Percentiles rank a stretch among this genome's conserved stretches.
These are phyloP conservation scores for Pulveroboletus sp. DNA, from an alignment of 1,284 basidiomycete species.

Conservation along the genomic window DNA sequence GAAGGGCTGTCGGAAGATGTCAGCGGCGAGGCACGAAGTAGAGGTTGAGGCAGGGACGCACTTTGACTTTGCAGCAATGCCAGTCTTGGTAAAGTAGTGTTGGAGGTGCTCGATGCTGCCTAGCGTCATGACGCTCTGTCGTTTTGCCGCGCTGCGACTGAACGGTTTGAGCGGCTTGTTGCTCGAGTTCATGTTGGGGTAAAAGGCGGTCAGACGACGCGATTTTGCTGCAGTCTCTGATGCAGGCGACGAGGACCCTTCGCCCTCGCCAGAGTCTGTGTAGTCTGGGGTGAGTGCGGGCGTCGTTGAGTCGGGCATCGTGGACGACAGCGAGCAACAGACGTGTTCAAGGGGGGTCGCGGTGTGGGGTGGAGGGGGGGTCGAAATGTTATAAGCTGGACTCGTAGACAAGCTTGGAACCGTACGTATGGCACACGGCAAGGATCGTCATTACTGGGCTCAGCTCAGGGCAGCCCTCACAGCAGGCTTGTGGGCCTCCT, in stretches of 20 bases:
- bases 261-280: slow-evolving; percentile 44
- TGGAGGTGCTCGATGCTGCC: slow-evolving; percentile 87
- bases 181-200: slow-evolving; percentile 67
- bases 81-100: slow-evolving; percentile 86
- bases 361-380: slow-evolving; percentile 18
- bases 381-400: slow-evolving; percentile 4
- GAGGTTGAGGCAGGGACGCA: slow-evolving; percentile 41
- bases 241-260: slow-evolving; percentile 26
- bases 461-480: slow-evolving; percentile 69
- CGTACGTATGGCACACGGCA: slow-evolving; percentile 37
- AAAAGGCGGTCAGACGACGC: slow-evolving; percentile 68
- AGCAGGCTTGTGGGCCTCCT: slow-evolving; percentile 66
- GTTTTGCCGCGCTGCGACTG: slow-evolving; percentile 81
- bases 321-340: slow-evolving; percentile 13
- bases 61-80: slow-evolving; percentile 71
- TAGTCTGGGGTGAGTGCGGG: slow-evolving; percentile 53
- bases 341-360: background rate
- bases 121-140: slow-evolving; percentile 83
- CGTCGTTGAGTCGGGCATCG: slow-evolving; percentile 45
- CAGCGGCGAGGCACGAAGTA: background rate
- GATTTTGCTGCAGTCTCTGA: slow-evolving; percentile 30
- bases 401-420: background rate
- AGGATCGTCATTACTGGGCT: slow-evolving; percentile 73
- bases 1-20: slow-evolving; percentile 43
- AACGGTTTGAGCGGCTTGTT: slow-evolving; percentile 80